Conservation (phyloP, 176 grass and related monocot genomes). For the Zizania latifolia region DNA sequence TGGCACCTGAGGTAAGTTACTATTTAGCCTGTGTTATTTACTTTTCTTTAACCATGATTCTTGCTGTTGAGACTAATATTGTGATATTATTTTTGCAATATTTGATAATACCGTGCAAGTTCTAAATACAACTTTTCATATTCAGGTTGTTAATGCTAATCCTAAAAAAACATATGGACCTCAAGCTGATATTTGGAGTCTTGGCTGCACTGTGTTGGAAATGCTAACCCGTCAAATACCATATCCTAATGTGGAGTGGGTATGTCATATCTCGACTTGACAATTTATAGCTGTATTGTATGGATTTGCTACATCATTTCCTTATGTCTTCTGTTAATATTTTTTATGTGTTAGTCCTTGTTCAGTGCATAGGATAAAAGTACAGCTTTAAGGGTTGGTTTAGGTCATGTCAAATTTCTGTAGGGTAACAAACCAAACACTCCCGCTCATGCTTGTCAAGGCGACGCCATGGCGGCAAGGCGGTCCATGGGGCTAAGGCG, state of each 20-base stretch:
- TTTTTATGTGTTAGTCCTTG: neutral
- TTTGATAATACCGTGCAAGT: neutral
- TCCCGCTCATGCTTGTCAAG: too few relatives aligned
- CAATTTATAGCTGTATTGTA: neutral
- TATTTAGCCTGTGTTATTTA: neutral
- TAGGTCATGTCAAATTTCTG: too few relatives aligned
- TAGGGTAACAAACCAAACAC: too few relatives aligned
- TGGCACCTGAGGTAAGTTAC: slow-evolving; percentile 89
- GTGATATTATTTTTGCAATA: neutral
- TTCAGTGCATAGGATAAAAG: neutral
- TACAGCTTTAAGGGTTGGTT: neutral
- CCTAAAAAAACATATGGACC: slow-evolving; percentile 75
- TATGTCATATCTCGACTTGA: slow-evolving; percentile 37
- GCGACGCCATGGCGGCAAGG: too few relatives aligned
- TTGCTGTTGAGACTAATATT: neutral
- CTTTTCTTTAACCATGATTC: slow-evolving; percentile 3
- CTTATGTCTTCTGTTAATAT: neutral
- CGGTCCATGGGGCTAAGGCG: too few relatives aligned
- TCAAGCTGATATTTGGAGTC: slow-evolving; percentile 84
- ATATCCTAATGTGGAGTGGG: slow-evolving; percentile 83
- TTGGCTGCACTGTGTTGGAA: slow-evolving; percentile 85
- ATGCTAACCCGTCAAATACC: slow-evolving; percentile 85
- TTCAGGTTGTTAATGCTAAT: slow-evolving; percentile 87
- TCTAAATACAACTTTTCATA: slow-evolving; percentile 11
- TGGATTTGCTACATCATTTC: too few relatives aligned